Percentiles rank a stretch among this genome's conserved stretches.
These are phyloP conservation scores for Trichocladium antarcticum DNA, from an alignment of 495 filamentous ascomycete genomes.

Conservation along the genomic window DNA sequence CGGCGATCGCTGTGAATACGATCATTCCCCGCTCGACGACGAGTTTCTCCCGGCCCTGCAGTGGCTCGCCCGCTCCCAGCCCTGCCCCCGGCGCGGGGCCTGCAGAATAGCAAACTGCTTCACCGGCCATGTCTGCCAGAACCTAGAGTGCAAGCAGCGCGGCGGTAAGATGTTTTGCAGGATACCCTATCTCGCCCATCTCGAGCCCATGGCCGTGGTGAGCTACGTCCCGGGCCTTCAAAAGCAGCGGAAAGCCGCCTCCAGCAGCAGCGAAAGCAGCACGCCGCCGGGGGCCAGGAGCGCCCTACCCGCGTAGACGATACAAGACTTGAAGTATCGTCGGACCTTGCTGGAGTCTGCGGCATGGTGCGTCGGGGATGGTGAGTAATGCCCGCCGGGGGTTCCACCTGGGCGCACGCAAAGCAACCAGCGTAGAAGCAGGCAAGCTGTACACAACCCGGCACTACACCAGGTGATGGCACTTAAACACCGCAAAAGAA, in stretches of 20 bases:
- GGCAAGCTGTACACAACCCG: no score
- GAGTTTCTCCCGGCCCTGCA: background rate
- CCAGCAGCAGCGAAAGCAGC: background rate
- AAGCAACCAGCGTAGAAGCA: no score
- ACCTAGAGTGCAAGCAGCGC: conserved; percentile 4
- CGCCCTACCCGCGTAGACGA: no score
- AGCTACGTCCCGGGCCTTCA: background rate
- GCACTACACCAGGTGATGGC: no score
- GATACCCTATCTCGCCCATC: background rate
- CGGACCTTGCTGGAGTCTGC: no score
- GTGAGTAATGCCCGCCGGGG: no score
- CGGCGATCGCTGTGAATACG: conserved; percentile 6
- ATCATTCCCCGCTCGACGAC: conserved; percentile 2
- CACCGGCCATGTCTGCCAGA: conserved; percentile 9
- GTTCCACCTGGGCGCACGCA: no score
- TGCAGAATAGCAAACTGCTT: background rate
- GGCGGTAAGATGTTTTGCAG: conserved; percentile 7
- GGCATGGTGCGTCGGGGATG: no score
- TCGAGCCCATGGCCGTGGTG: background rate
- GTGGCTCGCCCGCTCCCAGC: conserved; percentile 5
- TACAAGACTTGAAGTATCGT: no score
- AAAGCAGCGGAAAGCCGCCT: background rate
- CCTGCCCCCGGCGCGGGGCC: background rate
- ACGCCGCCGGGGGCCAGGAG: background rate
- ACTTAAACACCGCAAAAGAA: no score